phyloP scores from a whole-genome alignment of 345 rosid species.

The Geranium brycei region DNA sequence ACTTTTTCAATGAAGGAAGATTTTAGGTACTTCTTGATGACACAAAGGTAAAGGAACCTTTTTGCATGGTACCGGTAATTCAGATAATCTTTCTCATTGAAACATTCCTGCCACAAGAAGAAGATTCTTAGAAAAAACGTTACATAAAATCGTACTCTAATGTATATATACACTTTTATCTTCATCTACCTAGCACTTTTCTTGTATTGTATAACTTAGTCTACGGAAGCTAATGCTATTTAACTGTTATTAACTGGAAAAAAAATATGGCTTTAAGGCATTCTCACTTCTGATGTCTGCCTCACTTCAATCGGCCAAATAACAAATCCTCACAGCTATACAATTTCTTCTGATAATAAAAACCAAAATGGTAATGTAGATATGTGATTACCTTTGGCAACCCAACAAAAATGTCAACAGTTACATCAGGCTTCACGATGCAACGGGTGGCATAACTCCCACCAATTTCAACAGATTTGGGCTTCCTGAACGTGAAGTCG shows the following conservation, averaged over 20 bases:
- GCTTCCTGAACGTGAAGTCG: constrained; percentile 68
- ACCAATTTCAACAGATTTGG: constrained; percentile 40
- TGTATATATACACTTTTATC: background rate
- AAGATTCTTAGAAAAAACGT: constrained; percentile 3
- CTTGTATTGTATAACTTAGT: too few relatives aligned
- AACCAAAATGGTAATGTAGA: background rate
- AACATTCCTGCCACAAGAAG: constrained; percentile 55
- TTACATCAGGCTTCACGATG: constrained; percentile 50
- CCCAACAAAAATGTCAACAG: constrained; percentile 54
- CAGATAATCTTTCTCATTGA: constrained; percentile 73
- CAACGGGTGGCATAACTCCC: constrained; percentile 62
- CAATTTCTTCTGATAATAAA: background rate
- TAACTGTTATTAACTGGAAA: too few relatives aligned
- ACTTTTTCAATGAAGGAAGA: constrained; percentile 40
- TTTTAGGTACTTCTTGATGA: constrained; percentile 50
- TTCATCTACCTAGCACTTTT: background rate
- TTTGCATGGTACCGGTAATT: constrained; percentile 85
- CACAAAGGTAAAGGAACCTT: constrained; percentile 68
- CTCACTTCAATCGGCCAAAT: background rate
- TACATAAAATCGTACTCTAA: background rate
- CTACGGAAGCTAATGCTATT: too few relatives aligned
- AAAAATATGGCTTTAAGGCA: background rate
- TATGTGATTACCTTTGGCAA: constrained; percentile 54
- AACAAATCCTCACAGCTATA: background rate
- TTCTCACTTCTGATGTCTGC: background rate